phyloP scores from a whole-genome alignment of 1,284 basidiomycete genomes.

The Fomitopsis palustris region DNA sequence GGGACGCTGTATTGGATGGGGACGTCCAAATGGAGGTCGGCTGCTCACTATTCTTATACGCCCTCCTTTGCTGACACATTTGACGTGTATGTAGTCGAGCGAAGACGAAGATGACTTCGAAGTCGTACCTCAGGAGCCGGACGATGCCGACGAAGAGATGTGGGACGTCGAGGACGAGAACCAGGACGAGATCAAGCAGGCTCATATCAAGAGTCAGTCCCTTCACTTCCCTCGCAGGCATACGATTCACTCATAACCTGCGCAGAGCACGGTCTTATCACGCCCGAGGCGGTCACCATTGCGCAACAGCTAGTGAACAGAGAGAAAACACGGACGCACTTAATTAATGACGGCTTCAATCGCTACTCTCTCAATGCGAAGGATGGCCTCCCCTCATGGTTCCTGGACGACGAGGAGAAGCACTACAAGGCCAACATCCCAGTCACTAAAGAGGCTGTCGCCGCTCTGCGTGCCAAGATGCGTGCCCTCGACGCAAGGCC shows the following conservation, averaged over 20 bases:
- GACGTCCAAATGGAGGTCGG: constrained; percentile 11
- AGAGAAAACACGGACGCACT: constrained; percentile 81
- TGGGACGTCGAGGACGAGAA: constrained; percentile 86
- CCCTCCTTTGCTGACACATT: background rate
- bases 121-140: constrained; percentile 59
- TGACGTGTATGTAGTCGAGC: constrained; percentile 10
- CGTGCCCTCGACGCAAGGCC: constrained; percentile 94
- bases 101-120: constrained; percentile 62
- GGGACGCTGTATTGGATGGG: constrained; percentile 22
- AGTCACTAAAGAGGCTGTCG: constrained; percentile 94
- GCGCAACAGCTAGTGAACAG: constrained; percentile 94
- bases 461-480: constrained; percentile 84
- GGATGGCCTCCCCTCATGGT: constrained; percentile 93
- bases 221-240: background rate
- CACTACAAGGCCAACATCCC: constrained; percentile 95
- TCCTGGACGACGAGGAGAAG: constrained; percentile 94
- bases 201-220: constrained; percentile 67
- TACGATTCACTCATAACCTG: constrained; percentile 9
- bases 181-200: constrained; percentile 71
- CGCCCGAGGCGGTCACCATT: constrained; percentile 89
- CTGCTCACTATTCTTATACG: background rate
- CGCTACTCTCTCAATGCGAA: constrained; percentile 90
- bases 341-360: constrained; percentile 96
- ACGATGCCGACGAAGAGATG: constrained; percentile 54
- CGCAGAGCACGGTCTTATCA: constrained; percentile 81